These are phyloP conservation scores for Aechmea fasciata DNA, from an alignment of 176 grass and related monocot genomes.

Conservation along the genomic window DNA sequence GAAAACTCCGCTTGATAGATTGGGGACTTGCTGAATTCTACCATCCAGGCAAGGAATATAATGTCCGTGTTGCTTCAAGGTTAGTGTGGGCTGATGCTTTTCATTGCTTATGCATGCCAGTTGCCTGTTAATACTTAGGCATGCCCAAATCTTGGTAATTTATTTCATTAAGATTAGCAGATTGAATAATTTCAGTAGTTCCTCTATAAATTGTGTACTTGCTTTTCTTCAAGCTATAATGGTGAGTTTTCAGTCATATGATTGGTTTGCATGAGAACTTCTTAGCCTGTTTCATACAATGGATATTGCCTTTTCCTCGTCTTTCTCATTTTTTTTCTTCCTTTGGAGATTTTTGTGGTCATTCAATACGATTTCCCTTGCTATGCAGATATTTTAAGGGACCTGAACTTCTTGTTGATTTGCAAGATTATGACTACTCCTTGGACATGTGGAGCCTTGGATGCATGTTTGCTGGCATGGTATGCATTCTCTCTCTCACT, in stretches of 20 bases:
- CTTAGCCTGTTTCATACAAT: neutral
- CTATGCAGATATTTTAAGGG: constrained; percentile 70
- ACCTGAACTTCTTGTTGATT: constrained; percentile 80
- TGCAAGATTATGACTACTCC: constrained; percentile 84
- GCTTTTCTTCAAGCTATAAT: no score
- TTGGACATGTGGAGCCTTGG: constrained; percentile 93
- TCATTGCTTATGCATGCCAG: neutral
- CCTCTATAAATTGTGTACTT: no score
- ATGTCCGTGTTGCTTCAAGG: constrained; percentile 64
- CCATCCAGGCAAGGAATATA: constrained; percentile 66
- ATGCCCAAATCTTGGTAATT: no score
- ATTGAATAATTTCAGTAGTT: no score
- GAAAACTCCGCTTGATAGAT: constrained; percentile 55
- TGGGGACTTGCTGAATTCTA: constrained; percentile 78
- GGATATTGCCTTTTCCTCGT: neutral
- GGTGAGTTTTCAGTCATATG: no score
- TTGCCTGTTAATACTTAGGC: no score
- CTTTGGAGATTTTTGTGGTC: neutral
- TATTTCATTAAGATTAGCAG: neutral
- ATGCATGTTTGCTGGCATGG: constrained; percentile 91
- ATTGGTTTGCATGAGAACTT: no score
- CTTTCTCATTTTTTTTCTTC: neutral
- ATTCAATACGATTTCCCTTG: constrained; percentile 5
- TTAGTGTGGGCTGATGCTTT: constrained; percentile 3
- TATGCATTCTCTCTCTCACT: constrained; percentile 6